Conservation (phyloP, 495 filamentous ascomycete genomes). For the Lasiosphaeriaceae sp. region DNA sequence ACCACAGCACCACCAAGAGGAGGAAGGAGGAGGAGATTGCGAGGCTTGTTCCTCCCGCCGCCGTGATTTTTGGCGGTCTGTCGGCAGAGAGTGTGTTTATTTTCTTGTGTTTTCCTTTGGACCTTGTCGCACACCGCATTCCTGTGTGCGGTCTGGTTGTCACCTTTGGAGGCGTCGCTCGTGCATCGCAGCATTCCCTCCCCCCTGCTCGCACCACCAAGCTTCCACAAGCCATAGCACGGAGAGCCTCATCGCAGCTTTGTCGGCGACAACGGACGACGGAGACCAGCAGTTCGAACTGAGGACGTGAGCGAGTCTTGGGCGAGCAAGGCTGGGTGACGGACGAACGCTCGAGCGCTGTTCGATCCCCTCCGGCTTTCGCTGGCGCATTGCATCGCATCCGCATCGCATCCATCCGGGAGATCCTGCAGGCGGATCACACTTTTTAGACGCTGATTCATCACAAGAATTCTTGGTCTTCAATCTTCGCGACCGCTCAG, state of each 20-base stretch:
- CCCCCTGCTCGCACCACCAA: too few species aligned
- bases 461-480: conserved; percentile 13
- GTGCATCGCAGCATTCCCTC: too few species aligned
- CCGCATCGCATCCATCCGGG: conserved; percentile 11
- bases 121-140: too few species aligned
- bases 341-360: conserved; percentile 7
- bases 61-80: neutral
- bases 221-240: too few species aligned
- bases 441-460: conserved; percentile 29
- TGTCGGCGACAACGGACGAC: conserved; percentile 1
- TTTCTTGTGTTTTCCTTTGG: too few species aligned
- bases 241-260: neutral
- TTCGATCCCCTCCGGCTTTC: conserved; percentile 15
- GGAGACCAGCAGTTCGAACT: neutral
- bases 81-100: neutral
- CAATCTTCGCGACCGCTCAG: conserved; percentile 4
- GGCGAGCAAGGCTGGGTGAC: neutral
- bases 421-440: conserved; percentile 33
- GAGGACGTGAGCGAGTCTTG: neutral
- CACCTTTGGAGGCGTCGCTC: too few species aligned
- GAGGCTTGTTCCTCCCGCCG: neutral
- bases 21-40: neutral
- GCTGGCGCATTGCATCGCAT: conserved; percentile 20
- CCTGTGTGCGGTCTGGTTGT: too few species aligned
- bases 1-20: neutral